A percentile compares a stretch with the other conserved stretches of the same genome.
Evolutionary conservation across 257 asterid species (phyloP).

Genomic region (Schizonepeta tenuifolia): DNA sequence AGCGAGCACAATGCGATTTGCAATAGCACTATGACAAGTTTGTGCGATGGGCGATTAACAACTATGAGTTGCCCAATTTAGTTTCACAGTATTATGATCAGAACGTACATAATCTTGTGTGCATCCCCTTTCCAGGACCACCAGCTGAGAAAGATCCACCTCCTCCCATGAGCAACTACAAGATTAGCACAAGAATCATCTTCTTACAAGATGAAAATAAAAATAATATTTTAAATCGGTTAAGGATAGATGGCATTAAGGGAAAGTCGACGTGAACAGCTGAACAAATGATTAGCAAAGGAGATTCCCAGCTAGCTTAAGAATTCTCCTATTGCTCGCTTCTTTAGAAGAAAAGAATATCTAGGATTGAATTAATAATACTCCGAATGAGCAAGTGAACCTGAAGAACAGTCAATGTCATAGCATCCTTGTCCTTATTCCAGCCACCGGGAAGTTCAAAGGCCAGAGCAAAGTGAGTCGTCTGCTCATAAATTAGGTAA

Average conservation of each 20-base stretch:
- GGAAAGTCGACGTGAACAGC: constrained; percentile 12
- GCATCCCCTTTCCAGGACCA: constrained; percentile 99
- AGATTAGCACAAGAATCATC: constrained; percentile 32
- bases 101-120: constrained; percentile 85
- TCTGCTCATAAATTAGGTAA: constrained; percentile 42
- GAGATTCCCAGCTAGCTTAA: constrained; percentile 9
- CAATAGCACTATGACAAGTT: too few relatives aligned
- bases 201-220: constrained; percentile 28
- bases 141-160: constrained; percentile 99
- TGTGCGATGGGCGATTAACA: too few relatives aligned
- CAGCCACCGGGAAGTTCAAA: constrained; percentile 98
- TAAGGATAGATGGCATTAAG: background rate
- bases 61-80: constrained; percentile 10
- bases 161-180: constrained; percentile 98
- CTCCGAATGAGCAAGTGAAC: constrained; percentile 37
- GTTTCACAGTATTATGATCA: constrained; percentile 21
- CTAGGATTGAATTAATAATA: background rate
- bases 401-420: constrained; percentile 87
- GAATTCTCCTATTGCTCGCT: background rate
- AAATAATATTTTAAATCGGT: background rate
- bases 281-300: background rate
- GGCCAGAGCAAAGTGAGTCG: constrained; percentile 93
- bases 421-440: constrained; percentile 68
- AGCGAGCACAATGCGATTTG: too few relatives aligned
- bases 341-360: constrained; percentile 20